Evolutionary conservation across 2,329 filamentous ascomycete genomes (phyloP).

Genomic region (Neopestalotiopsis sp.): DNA sequence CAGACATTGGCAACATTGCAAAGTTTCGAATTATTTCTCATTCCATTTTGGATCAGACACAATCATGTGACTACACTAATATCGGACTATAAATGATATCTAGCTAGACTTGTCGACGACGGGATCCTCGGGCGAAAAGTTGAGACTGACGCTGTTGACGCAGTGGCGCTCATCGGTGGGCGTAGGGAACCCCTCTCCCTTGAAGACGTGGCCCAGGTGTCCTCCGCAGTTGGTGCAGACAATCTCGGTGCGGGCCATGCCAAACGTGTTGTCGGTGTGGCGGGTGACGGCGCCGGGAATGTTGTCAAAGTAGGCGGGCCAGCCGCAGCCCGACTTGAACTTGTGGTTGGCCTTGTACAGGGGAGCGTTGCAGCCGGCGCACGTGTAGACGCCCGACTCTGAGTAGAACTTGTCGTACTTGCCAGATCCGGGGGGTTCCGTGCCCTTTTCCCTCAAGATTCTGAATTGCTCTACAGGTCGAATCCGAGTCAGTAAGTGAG

Average conservation of each 20-base stretch:
- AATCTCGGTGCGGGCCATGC: slow-evolving; percentile 91
- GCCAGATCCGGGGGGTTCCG: slow-evolving; percentile 80
- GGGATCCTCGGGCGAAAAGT: slow-evolving; percentile 70
- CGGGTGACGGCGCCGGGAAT: slow-evolving; percentile 88
- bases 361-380: slow-evolving; percentile 83
- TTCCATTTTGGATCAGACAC: too few relatives aligned
- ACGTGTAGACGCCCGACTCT: slow-evolving; percentile 78
- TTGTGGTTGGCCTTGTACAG: slow-evolving; percentile 94
- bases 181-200: slow-evolving; percentile 81
- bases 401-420: slow-evolving; percentile 88
- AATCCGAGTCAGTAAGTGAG: slow-evolving; percentile 4
- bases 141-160: slow-evolving; percentile 91
- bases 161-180: slow-evolving; percentile 97
- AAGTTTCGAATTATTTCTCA: too few relatives aligned
- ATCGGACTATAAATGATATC: not conserved
- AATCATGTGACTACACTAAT: too few relatives aligned
- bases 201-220: slow-evolving; percentile 89
- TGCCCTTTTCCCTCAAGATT: slow-evolving; percentile 89
- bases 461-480: slow-evolving; percentile 84
- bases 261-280: slow-evolving; percentile 76
- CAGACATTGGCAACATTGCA: too few relatives aligned
- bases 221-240: slow-evolving; percentile 94
- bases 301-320: slow-evolving; percentile 97
- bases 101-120: not conserved
- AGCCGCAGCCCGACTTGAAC: slow-evolving; percentile 95